Base-by-base conservation (phyloP, 805 yeast species). In the Metschnikowia baotianmanensis region DNA sequence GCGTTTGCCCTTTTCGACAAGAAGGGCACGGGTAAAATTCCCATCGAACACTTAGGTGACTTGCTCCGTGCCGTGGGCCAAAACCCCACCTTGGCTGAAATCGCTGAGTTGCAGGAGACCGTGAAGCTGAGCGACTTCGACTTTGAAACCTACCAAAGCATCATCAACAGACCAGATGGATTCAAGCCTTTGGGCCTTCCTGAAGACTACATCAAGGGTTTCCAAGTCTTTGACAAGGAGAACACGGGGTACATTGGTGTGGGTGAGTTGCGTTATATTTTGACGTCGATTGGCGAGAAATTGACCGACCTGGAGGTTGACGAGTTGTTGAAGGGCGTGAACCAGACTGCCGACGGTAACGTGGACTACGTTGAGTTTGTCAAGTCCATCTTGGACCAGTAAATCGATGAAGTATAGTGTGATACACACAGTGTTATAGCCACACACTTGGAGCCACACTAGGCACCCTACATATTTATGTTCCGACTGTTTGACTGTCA, bases 201-300 rank as follows among this genome's bases (percentile, higher is more conserved):
- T 30, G 87, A 76, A 47, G 99, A 93, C 63, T 93, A 91, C 65
- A 80, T 93, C 59, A 86, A 91, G 60, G 76, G 76, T 0, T 93
- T 93, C 78, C 98, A 93, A 70, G 97, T 93, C 5, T 93, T 93
- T 55, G 99, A 93, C 70, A 93, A 91, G 71, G 96, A 89, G 51
- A 80, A 84, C 50, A 85, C 96, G 15, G 99, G 99, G 5, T 86
- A 83, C 68, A 93, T 93, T 54, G 95, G 97, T 29, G 96, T 93
- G 32, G 99, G 99, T 43, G 98, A 93, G 68, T 77, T 93, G 56
- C 80, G 95, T 63, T 93, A 93, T 67, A 89, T 93, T 62, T 75
- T 93, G 59, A 93, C 99, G 24, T 85, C 96, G 6, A 82, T 93
- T 54, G 99, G 99, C 45, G 99, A 93, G 67, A 90, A 90, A 67